Percentiles rank a stretch among this genome's conserved stretches.
Evolutionary conservation across 176 grass and related monocot genomes (phyloP).

Genomic region (Tuctoria greenei): DNA sequence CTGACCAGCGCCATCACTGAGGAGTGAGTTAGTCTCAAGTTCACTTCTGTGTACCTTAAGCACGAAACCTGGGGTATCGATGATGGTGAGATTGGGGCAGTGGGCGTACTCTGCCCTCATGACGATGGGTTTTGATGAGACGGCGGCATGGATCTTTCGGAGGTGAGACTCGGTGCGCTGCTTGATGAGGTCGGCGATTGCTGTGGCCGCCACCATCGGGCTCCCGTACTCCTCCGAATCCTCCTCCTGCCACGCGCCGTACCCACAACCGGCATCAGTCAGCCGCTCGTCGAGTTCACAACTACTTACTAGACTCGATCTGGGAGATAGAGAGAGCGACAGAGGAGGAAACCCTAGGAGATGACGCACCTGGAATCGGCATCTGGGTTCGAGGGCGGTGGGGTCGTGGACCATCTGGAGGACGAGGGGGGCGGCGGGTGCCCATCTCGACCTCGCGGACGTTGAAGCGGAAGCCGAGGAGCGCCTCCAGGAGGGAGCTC

Average conservation of each 20-base stretch:
- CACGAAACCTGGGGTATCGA: slow-evolving; percentile 96
- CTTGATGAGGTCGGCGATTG: slow-evolving; percentile 87
- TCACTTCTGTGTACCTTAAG: slow-evolving; percentile 60
- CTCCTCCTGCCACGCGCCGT: slow-evolving; percentile 63
- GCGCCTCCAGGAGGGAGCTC: slow-evolving; percentile 88
- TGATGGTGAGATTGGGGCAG: slow-evolving; percentile 99
- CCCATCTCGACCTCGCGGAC: slow-evolving; percentile 99
- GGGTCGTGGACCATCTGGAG: slow-evolving; percentile 98
- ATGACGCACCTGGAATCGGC: slow-evolving; percentile 79
- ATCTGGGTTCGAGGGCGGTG: slow-evolving; percentile 81
- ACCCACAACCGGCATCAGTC: slow-evolving; percentile 22
- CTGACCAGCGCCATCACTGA: background rate
- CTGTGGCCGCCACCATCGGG: slow-evolving; percentile 62
- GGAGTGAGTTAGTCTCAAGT: background rate
- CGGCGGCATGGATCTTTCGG: slow-evolving; percentile 65
- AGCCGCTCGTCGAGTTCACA: slow-evolving; percentile 26
- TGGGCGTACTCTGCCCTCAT: slow-evolving; percentile 98
- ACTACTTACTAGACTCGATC: slow-evolving; percentile 15
- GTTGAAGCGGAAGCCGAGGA: slow-evolving; percentile 97
- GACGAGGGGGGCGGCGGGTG: slow-evolving; percentile 84
- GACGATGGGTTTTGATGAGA: slow-evolving; percentile 92
- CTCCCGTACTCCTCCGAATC: slow-evolving; percentile 94
- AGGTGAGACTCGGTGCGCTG: slow-evolving; percentile 84
- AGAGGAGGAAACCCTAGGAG: slow-evolving; percentile 9
- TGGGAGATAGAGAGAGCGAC: background rate